These are phyloP conservation scores for Amanita muscaria DNA, from an alignment of 768 basidiomycete species.

Conservation along the genomic window DNA sequence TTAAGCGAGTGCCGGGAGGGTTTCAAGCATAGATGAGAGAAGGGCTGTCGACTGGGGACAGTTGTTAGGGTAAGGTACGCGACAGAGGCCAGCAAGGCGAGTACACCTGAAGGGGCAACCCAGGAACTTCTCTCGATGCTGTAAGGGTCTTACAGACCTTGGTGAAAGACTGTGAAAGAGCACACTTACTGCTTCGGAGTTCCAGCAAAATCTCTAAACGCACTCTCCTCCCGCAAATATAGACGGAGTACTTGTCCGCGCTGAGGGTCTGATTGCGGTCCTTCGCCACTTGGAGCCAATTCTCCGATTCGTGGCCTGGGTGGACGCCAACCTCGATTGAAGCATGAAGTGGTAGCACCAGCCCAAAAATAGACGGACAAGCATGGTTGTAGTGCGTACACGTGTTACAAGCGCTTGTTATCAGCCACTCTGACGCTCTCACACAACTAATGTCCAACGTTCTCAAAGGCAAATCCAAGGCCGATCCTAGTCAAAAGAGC, in stretches of 20 bases:
- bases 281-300: too few species aligned
- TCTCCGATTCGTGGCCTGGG: too few species aligned
- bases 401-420: too few species aligned
- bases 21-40: slow-evolving; percentile 67
- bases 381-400: too few species aligned
- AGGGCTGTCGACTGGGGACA: slow-evolving; percentile 46
- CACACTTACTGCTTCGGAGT: slow-evolving; percentile 73
- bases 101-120: neutral
- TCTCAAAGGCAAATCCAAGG: too few species aligned
- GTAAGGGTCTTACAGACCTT: slow-evolving; percentile 57
- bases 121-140: slow-evolving; percentile 50
- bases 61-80: slow-evolving; percentile 63
- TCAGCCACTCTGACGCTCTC: too few species aligned
- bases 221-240: slow-evolving; percentile 46
- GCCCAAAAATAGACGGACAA: too few species aligned
- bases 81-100: slow-evolving; percentile 56
- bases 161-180: slow-evolving; percentile 60
- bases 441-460: too few species aligned
- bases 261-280: slow-evolving; percentile 11
- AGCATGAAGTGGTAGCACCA: too few species aligned
- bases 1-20: slow-evolving; percentile 48
- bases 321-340: too few species aligned
- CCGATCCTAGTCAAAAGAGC: too few species aligned
- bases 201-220: slow-evolving; percentile 64
- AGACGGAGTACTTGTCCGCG: slow-evolving; percentile 14